Percentiles rank a stretch among this genome's conserved stretches.
Evolutionary conservation across 306 rosid genomes (phyloP).

Genomic region (Begonia peltatifolia): DNA sequence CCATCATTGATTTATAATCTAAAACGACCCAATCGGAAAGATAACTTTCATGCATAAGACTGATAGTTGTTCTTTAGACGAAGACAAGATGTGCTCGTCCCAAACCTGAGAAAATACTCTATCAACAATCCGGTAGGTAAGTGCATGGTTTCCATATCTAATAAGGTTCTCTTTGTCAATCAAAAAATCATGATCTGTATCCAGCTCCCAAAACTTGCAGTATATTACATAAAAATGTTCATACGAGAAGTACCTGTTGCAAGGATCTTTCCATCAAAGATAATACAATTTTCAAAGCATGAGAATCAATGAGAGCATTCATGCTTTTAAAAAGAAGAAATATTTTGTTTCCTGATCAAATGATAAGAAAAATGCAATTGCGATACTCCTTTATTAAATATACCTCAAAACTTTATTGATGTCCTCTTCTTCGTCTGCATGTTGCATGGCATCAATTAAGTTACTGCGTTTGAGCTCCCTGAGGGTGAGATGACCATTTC

Average conservation of each 20-base stretch:
- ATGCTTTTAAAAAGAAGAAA: too few species aligned
- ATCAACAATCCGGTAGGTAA: slow-evolving; percentile 95
- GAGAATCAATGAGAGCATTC: too few species aligned
- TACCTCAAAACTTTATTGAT: slow-evolving; percentile 98
- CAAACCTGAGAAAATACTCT: slow-evolving; percentile 98
- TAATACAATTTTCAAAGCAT: background rate
- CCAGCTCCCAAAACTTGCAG: slow-evolving; percentile 99
- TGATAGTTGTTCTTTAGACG: slow-evolving; percentile 11
- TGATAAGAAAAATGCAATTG: too few species aligned
- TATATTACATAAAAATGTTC: slow-evolving; percentile 97
- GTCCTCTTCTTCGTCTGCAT: slow-evolving; percentile 98
- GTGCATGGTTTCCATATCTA: slow-evolving; percentile 98
- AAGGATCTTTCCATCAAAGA: background rate
- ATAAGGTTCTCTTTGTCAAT: slow-evolving; percentile 95
- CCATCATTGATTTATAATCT: slow-evolving; percentile 12
- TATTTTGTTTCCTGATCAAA: too few species aligned
- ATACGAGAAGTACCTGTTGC: slow-evolving; percentile 77
- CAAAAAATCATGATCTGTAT: slow-evolving; percentile 92
- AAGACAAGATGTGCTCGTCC: slow-evolving; percentile 14
- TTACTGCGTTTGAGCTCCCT: slow-evolving; percentile 95
- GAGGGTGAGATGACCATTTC: slow-evolving; percentile 76
- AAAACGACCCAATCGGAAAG: background rate
- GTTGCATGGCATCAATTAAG: slow-evolving; percentile 95
- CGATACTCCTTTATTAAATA: slow-evolving; percentile 2
- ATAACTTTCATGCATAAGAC: slow-evolving; percentile 1